A percentile compares a stretch with the other conserved stretches of the same genome.
These are phyloP conservation scores for Mucor lusitanicus DNA, from an alignment of 371 early-diverging fungal genomes.

Conservation along the genomic window DNA sequence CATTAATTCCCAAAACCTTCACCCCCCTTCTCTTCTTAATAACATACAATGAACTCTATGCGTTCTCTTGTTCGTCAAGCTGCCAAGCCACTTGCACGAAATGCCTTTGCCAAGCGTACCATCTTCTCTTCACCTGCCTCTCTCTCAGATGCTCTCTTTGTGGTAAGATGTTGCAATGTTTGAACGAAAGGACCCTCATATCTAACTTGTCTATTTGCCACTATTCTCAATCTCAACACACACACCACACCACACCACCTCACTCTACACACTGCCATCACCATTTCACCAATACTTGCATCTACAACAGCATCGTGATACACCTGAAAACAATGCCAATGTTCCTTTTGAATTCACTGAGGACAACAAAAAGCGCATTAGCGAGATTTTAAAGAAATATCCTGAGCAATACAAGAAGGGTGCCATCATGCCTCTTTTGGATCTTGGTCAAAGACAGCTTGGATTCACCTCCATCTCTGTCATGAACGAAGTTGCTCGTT, in stretches of 20 bases:
- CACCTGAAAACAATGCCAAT: conserved; percentile 85
- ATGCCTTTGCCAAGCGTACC: conserved; percentile 46
- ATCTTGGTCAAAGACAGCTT: conserved; percentile 94
- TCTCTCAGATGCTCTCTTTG: conserved; percentile 70
- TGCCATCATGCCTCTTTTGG: conserved; percentile 94
- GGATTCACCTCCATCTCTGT: conserved; percentile 92
- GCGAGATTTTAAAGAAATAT: conserved; percentile 90
- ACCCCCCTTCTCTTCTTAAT: conserved; percentile 24
- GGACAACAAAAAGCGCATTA: conserved; percentile 81
- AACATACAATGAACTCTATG: conserved; percentile 41
- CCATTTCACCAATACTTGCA: not conserved
- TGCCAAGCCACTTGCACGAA: conserved; percentile 28
- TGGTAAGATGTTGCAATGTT: conserved; percentile 47
- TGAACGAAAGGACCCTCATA: too few relatives aligned
- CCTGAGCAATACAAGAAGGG: conserved; percentile 98
- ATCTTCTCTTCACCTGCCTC: conserved; percentile 51
- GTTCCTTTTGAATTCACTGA: conserved; percentile 85
- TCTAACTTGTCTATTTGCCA: not conserved
- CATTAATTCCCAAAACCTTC: conserved; percentile 6
- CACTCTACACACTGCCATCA: not conserved
- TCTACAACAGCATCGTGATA: conserved; percentile 80
- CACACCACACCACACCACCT: not conserved
- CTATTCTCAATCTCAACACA: not conserved
- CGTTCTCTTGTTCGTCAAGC: conserved; percentile 49
- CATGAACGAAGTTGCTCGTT: conserved; percentile 96